A percentile compares a stretch with the other conserved stretches of the same genome.
These are phyloP conservation scores for Lodderomyces orthopsilosis DNA, from an alignment of 1,139 yeast species.

Conservation along the genomic window DNA sequence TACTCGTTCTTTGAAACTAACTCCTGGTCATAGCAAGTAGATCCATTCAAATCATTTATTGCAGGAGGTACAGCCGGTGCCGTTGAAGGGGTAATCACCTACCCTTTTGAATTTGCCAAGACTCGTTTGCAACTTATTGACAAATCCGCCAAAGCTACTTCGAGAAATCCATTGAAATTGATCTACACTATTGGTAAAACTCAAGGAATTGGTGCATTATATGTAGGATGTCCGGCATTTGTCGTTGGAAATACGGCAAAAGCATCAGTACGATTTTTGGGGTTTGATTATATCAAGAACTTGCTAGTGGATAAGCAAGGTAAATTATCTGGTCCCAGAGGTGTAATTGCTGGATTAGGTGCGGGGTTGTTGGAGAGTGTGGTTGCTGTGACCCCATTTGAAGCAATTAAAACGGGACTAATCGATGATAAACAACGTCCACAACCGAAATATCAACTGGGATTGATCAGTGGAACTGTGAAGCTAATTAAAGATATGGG, in stretches of 20 bases:
- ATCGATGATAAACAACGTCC: conserved; percentile 85
- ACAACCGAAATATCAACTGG: conserved; percentile 73
- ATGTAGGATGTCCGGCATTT: conserved; percentile 97
- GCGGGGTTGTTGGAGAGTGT: conserved; percentile 93
- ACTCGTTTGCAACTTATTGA: conserved; percentile 85
- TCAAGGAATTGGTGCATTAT: conserved; percentile 78
- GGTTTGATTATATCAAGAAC: conserved; percentile 83
- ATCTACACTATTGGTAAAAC: conserved; percentile 69
- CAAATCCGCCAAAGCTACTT: conserved; percentile 49
- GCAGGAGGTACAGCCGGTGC: conserved; percentile 98
- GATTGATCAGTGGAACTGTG: conserved; percentile 60
- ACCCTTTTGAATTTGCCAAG: conserved; percentile 96
- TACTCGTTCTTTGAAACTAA: background rate
- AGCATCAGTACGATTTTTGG: conserved; percentile 90
- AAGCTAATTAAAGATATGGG: conserved; percentile 76
- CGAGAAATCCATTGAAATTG: conserved; percentile 80
- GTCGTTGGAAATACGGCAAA: conserved; percentile 94
- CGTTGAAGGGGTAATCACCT: conserved; percentile 83
- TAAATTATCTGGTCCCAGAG: conserved; percentile 82
- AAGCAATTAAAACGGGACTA: conserved; percentile 92
- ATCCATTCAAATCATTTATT: conserved; percentile 72
- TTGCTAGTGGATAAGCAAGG: conserved; percentile 80
- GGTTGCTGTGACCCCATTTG: conserved; percentile 94
- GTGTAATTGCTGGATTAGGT: conserved; percentile 92
- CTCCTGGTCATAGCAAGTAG: conserved; percentile 20